phyloP scores from a whole-genome alignment of 768 basidiomycete genomes.

The Lenzites betulinus region DNA sequence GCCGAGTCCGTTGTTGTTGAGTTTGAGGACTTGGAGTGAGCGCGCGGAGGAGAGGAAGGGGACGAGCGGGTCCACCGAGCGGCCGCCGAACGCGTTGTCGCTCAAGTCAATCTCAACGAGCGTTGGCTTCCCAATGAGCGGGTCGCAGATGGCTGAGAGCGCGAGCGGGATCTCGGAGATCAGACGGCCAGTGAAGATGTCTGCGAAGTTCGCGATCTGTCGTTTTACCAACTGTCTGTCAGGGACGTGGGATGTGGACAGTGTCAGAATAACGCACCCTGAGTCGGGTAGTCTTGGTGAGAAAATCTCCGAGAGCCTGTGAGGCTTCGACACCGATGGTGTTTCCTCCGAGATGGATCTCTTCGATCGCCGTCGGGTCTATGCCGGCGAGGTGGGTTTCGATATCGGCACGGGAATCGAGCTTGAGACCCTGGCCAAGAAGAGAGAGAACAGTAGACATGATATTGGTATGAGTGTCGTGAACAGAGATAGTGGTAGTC shows the following conservation, averaged over 20 bases:
- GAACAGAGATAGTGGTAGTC: conserved; percentile 7
- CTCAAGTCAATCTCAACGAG: conserved; percentile 88
- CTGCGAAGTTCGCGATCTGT: conserved; percentile 93
- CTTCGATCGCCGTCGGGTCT: conserved; percentile 70
- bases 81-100: conserved; percentile 96
- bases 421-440: conserved; percentile 74
- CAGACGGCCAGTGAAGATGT: conserved; percentile 96
- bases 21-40: conserved; percentile 77
- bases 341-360: conserved; percentile 93
- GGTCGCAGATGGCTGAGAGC: conserved; percentile 84
- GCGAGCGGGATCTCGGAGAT: conserved; percentile 94
- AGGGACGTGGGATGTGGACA: too few species aligned
- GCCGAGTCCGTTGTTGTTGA: conserved; percentile 97
- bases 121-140: conserved; percentile 76
- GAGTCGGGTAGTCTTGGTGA: conserved; percentile 64
- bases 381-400: conserved; percentile 68
- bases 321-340: conserved; percentile 93
- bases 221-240: background rate
- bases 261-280: conserved; percentile 51
- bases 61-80: conserved; percentile 92
- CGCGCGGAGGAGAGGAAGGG: conserved; percentile 85
- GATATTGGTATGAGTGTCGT: conserved; percentile 1
- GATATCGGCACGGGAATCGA: conserved; percentile 74
- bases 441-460: conserved; percentile 47
- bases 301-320: conserved; percentile 75